Conservation (phyloP, 2,329 filamentous ascomycete genomes). For the Didymella keratinophila region DNA sequence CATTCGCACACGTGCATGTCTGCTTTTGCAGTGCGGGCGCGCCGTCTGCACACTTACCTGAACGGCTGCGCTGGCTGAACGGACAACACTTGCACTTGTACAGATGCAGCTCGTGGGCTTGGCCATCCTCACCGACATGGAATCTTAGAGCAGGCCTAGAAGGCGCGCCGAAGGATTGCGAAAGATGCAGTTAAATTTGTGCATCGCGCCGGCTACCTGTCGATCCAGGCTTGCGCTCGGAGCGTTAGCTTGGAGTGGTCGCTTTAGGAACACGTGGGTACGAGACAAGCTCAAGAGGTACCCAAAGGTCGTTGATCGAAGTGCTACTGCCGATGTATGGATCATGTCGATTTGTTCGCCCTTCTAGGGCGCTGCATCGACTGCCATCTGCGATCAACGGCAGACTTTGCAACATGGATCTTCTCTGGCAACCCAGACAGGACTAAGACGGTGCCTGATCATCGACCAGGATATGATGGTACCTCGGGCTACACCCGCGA, state of each 20-base stretch:
- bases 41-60: conserved; percentile 2
- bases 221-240: conserved; percentile 5
- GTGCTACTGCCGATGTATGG: not conserved
- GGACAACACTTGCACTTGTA: conserved; percentile 16
- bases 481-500: not conserved
- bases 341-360: not conserved
- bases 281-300: conserved; percentile 9
- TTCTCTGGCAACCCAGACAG: not conserved
- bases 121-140: conserved; percentile 1
- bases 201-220: conserved; percentile 6
- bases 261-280: conserved; percentile 7
- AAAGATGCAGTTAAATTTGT: conserved; percentile 5
- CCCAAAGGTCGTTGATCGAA: not conserved
- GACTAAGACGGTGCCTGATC: conserved; percentile 3
- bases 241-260: conserved; percentile 1
- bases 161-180: conserved; percentile 13
- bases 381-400: not conserved
- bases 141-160: conserved; percentile 6
- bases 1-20: conserved; percentile 20
- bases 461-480: not conserved
- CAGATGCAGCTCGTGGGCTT: conserved; percentile 9
- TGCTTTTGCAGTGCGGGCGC: conserved; percentile 5
- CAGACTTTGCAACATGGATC: not conserved
- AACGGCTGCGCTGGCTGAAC: not conserved
- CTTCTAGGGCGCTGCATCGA: not conserved